Conservation (phyloP, 1,284 basidiomycete genomes). For the Trichosporon sp. region DNA sequence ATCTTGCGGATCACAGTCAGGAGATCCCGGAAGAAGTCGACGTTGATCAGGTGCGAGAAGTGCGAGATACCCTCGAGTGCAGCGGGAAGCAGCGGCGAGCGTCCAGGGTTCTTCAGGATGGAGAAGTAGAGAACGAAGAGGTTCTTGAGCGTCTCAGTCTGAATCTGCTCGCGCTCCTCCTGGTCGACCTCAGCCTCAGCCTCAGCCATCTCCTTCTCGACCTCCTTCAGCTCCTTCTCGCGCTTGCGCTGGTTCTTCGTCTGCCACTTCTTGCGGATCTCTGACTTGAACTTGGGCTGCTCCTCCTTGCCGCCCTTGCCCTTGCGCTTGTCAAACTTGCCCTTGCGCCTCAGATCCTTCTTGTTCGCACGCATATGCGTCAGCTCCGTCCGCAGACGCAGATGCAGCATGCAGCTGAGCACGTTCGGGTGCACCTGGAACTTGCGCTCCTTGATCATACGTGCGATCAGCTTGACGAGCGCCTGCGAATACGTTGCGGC, state of each 20-base stretch:
- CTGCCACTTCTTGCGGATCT: slow-evolving; percentile 60
- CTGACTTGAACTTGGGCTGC: slow-evolving; percentile 56
- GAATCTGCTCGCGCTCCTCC: slow-evolving; percentile 78
- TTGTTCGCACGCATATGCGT: slow-evolving; percentile 52
- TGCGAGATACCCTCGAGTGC: slow-evolving; percentile 87
- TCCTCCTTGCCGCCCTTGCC: slow-evolving; percentile 48
- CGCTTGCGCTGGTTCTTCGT: slow-evolving; percentile 81
- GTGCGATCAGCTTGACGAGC: slow-evolving; percentile 80
- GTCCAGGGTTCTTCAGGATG: slow-evolving; percentile 81
- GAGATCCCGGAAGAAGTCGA: slow-evolving; percentile 97
- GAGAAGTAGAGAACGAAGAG: slow-evolving; percentile 97
- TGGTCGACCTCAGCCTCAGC: slow-evolving; percentile 91
- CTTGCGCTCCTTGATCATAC: slow-evolving; percentile 91
- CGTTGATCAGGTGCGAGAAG: slow-evolving; percentile 93
- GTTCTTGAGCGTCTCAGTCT: slow-evolving; percentile 96
- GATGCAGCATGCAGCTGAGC: slow-evolving; percentile 73
- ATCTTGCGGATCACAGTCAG: slow-evolving; percentile 78
- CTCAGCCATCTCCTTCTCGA: slow-evolving; percentile 82
- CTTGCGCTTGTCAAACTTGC: slow-evolving; percentile 12
- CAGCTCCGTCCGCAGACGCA: slow-evolving; percentile 84
- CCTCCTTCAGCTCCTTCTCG: slow-evolving; percentile 74
- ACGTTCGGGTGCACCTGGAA: slow-evolving; percentile 88
- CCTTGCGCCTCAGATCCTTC: slow-evolving; percentile 32
- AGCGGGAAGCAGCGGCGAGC: slow-evolving; percentile 74
- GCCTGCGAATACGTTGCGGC: slow-evolving; percentile 79